Evolutionary conservation across 352 stramenopile genomes (phyloP), one percentile per base, ranked within the genome.

Genomic region (Globisporangium canariense): DNA sequence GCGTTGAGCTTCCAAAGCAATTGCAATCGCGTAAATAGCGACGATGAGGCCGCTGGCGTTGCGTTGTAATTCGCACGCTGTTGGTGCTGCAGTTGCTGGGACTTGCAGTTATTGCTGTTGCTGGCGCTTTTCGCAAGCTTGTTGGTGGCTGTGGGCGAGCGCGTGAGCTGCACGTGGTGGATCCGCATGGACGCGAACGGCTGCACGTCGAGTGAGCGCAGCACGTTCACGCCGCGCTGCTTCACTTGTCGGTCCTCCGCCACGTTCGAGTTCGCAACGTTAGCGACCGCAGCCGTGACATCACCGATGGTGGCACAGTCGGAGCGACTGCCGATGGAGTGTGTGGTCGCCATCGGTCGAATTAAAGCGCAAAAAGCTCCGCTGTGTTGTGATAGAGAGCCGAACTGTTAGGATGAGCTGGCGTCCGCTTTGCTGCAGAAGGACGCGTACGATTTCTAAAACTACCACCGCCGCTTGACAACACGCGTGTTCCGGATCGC

Each of bases 201-300:
- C 64, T 84, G 78, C 36, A 86, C 78, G 18, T 71, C 71, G 58
- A 86, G 75, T n/a, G 75, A 84, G 36, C 75, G 78, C 63, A 82
- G 75, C 57, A 56, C 61, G 9, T 43, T 30, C 4, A 13, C 43
- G 3, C 57, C 22, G 16, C 40, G 57, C 30, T 45, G 45, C 22
- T 52, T 54, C 38, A 11, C 9, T 28, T 62, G 56, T 30, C 56
- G 40, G 7, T 46, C 43, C 20, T 54, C 43, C 22, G 11, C 9
- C 11, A 20, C 4, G 22, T 16, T 58, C 52, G 30, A 43, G 32
- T 58, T 32, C 4, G 43, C 11, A n/a, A 14, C 40, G 18, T 45
- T 32, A 20, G 43, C 41, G 2, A 20, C 4, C 5, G 52, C 41
- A 6, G 14, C 4, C 18, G 52, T 32, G 16, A 16, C 30, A 10